Evolutionary conservation across 2,329 filamentous ascomycete genomes (phyloP), one percentile per base, ranked within the genome.

Genomic region (Xylaria sp.): DNA sequence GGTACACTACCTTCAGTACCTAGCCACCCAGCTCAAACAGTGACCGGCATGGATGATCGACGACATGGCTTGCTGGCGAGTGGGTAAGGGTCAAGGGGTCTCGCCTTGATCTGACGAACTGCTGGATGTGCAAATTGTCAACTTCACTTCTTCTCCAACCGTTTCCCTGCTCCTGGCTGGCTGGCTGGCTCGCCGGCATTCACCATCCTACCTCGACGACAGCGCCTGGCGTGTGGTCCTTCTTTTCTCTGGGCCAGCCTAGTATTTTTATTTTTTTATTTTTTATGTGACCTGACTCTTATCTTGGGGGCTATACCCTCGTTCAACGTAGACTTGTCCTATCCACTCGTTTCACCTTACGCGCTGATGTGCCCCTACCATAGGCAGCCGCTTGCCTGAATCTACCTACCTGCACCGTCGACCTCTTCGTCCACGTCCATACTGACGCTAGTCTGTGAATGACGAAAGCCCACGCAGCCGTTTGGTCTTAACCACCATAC

Each of bases 61-160:
- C 51, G 17, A 33, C 49, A 50, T 19, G 38, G 35, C n/a, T 45
- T 47, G 33, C 9, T 23, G 31, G 31, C 46, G 7, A 43, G 43
- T 14, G 45, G 45, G 45, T 19, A 31, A 40, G n/a, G 6, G 25
- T 38, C 46, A 55, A n/a, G 60, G 60, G 47, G 42, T 5, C 23
- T 53, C 25, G 37, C 61, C 21, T n/a, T 61, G 52, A 51, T 8
- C 19, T 12, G 15, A 17, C 31, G 19, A 17, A 17, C 23, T 11
- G 12, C 8, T 23, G 17, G 46, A 28, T 15, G 19, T 60, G 57
- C 43, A 47, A 28, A 40, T 40, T 23, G 42, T 50, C 54, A 57
- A 69, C 69, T 66, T 64, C 53, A 65, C 65, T 65, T 72, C 67
- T 64, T 69, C 68, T 57, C 63, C 65, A 65, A 61, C 63, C 63